Base-by-base conservation (phyloP, 495 filamentous ascomycete genomes). In the Friedmanniomyces endolithicus region DNA sequence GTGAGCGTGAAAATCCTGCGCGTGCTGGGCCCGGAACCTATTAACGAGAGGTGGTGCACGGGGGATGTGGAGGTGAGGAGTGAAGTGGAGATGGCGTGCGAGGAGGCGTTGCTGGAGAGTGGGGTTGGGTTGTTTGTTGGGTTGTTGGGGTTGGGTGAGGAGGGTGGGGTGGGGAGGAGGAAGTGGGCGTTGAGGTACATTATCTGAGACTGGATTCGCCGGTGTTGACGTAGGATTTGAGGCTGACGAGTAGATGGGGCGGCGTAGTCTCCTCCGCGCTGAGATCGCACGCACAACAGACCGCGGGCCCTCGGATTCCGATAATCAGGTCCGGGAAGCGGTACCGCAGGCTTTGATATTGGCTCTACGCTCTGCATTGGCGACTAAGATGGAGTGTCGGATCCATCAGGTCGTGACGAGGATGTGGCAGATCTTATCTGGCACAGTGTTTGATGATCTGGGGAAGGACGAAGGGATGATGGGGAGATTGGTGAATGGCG, bases 341-440 rank as follows among this genome's bases (percentile, higher is more conserved):
- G 27, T 9, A 39, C 41, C 49, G 16, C 14, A 22, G 17, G 53
- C 56, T 17, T 39, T 58, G 27, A 53, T 58, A 16, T 40, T 24
- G 16, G 6, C 29, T 6, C 24, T 58, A 41, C 31, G 56, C 2
- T 12, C 25, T 16, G 33, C 27, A 6, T 40, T 58, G 19, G 49
- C 56, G 19, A 14, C 12, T 17, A 35, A 48, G 17, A 11, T 19
- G 11, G 29, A 35, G 27, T 19, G 20, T 24, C 11, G 22, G 1
- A 16, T 29, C 9, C 6, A 14, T 1, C 11, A 39, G 29, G 33
- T 39, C 2, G 56, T 41, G 49, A 25, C 9, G 6, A 53, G 31
- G 49, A 58, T 58, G 56, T 58, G 56, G 56, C 37, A 48, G 23
- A 22, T 53, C 7, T 31, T 58, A 7, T 44, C 11, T n/a, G 20